Percentiles rank a stretch among this genome's conserved stretches.
Conservation (phyloP, 2,329 filamentous ascomycete genomes). For the Herpomyces periplanetae region DNA sequence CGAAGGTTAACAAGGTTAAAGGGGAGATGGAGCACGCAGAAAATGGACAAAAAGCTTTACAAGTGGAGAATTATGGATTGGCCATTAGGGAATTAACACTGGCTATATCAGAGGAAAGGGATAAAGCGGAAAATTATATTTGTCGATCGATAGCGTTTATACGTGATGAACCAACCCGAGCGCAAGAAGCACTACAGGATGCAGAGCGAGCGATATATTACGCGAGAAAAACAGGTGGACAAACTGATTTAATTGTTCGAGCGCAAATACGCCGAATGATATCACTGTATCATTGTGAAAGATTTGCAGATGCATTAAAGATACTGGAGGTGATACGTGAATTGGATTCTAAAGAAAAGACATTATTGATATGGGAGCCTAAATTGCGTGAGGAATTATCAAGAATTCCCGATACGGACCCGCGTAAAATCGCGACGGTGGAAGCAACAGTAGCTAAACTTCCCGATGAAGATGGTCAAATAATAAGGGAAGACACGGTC, state of each 20-base stretch:
- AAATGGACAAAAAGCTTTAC: too few species aligned
- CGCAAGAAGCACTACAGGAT: constrained; percentile 19
- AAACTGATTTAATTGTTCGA: constrained; percentile 33
- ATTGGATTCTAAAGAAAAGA: constrained; percentile 13
- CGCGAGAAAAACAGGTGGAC: constrained; percentile 24
- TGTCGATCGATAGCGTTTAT: constrained; percentile 42
- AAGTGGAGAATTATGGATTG: too few species aligned
- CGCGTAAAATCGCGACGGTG: constrained; percentile 10
- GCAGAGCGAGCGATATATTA: constrained; percentile 22
- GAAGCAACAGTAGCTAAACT: constrained; percentile 13
- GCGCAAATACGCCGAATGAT: constrained; percentile 45
- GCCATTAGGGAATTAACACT: too few species aligned
- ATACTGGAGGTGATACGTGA: constrained; percentile 20
- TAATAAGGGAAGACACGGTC: constrained; percentile 5
- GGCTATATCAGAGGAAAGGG: too few species aligned
- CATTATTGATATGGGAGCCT: constrained; percentile 15
- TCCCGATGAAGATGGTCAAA: constrained; percentile 8
- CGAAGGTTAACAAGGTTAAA: too few species aligned
- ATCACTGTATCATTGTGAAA: constrained; percentile 23
- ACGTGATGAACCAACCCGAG: constrained; percentile 14
- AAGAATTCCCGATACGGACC: constrained; percentile 12
- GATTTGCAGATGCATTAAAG: constrained; percentile 31
- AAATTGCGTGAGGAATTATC: constrained; percentile 15
- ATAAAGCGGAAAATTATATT: too few species aligned
- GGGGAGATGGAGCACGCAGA: too few species aligned